Percentiles rank a stretch among this genome's conserved stretches.
Conservation (phyloP, 139 green algal species). For the Eudorina sp. region DNA sequence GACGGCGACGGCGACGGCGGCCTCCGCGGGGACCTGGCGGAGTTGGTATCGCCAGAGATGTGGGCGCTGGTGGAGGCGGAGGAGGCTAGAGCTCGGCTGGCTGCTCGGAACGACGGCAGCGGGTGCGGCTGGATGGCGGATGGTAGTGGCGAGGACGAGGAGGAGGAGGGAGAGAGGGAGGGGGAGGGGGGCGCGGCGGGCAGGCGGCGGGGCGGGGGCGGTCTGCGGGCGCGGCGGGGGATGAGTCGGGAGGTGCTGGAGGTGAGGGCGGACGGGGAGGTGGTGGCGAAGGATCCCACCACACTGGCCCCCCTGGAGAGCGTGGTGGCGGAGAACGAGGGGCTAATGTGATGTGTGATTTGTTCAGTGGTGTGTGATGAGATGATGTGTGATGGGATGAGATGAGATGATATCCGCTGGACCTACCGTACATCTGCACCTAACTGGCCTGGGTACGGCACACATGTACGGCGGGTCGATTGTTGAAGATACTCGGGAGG, state of each 20-base stretch:
- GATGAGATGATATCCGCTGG: too few relatives aligned
- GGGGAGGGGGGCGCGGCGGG: neutral
- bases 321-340: conserved; percentile 12
- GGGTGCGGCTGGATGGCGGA: neutral
- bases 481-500: too few relatives aligned
- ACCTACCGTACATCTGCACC: too few relatives aligned
- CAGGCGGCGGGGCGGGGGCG: neutral
- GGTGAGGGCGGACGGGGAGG: neutral
- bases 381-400: too few relatives aligned
- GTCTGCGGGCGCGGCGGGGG: too few relatives aligned
- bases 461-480: too few relatives aligned
- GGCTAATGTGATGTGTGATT: neutral
- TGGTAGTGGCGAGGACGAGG: neutral
- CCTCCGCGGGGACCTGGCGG: neutral
- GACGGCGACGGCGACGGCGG: neutral
- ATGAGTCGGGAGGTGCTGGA: too few relatives aligned
- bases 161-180: neutral
- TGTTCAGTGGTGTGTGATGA: too few relatives aligned
- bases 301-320: neutral
- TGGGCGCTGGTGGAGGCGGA: neutral
- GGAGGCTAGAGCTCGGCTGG: neutral
- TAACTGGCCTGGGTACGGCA: too few relatives aligned
- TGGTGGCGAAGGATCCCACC: neutral
- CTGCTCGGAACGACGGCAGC: neutral
- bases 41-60: neutral